Conservation (phyloP, 768 basidiomycete genomes). For the Auricularia sp. region DNA sequence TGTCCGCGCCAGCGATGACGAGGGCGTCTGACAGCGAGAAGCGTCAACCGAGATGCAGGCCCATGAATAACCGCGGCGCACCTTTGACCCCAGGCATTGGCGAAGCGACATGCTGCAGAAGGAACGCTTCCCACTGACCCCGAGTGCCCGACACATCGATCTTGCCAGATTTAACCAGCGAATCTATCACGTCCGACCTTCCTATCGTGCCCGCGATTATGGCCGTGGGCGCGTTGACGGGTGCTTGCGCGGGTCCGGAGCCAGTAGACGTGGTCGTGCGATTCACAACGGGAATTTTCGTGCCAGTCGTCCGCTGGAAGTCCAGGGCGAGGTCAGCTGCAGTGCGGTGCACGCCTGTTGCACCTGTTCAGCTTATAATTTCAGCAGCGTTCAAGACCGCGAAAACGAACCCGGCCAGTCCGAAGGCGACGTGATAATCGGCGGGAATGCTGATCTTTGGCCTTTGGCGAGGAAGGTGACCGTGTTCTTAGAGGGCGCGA, state of each 20-base stretch:
- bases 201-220: slow-evolving; percentile 61
- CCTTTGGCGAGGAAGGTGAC: not conserved
- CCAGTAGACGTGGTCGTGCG: slow-evolving; percentile 30
- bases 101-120: slow-evolving; percentile 41
- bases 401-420: slow-evolving; percentile 34
- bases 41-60: not conserved
- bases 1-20: slow-evolving; percentile 60
- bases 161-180: slow-evolving; percentile 42
- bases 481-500: not conserved
- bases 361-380: not conserved
- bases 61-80: not conserved
- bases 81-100: slow-evolving; percentile 38
- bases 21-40: slow-evolving; percentile 41
- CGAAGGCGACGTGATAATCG: slow-evolving; percentile 39
- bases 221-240: slow-evolving; percentile 15
- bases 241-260: slow-evolving; percentile 6
- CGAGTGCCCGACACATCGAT: slow-evolving; percentile 47
- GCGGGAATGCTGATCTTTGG: not conserved
- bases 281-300: slow-evolving; percentile 42
- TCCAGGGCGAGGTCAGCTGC: slow-evolving; percentile 54
- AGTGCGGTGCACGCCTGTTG: slow-evolving; percentile 46
- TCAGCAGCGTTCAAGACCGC: too few species aligned
- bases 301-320: slow-evolving; percentile 49
- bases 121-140: slow-evolving; percentile 60
- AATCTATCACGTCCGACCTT: slow-evolving; percentile 43